Base-by-base conservation (phyloP, 1,284 basidiomycete genomes). In the Apiotrichum gracile region DNA sequence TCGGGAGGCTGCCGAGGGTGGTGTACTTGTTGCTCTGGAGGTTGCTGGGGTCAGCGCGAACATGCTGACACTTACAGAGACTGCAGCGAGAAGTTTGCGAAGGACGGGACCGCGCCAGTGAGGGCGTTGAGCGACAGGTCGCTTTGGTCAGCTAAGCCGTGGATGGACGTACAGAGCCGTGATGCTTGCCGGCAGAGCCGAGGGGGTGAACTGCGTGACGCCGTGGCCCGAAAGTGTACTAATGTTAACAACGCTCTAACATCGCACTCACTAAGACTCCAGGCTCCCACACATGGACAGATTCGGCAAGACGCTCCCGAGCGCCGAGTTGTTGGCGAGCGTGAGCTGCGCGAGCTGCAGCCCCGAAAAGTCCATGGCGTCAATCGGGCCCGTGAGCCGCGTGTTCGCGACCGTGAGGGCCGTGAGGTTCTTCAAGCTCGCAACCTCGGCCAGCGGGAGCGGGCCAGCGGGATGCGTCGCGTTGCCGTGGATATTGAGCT, bases 51-150 rank as follows among this genome's bases (percentile, higher is more conserved):
- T n/a, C n/a, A n/a, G n/a, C n/a, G n/a, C n/a, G n/a, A n/a, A n/a
- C n/a, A n/a, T n/a, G n/a, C n/a, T n/a, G n/a, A n/a, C n/a, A n/a
- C n/a, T n/a, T n/a, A n/a, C n/a, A n/a, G n/a, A n/a, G n/a, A n/a
- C n/a, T n/a, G n/a, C n/a, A n/a, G n/a, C n/a, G n/a, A n/a, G n/a
- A n/a, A n/a, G n/a, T n/a, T n/a, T n/a, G n/a, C n/a, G 44, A 74
- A 58, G 14, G 62, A 49, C 0, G 70, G 70, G 4, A 71, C 46
- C 10, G 51, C 21, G 10, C 72, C 74, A 0, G 54, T 43, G 9
- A 76, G 46, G 2, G 49, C 40, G 52, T 76, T 76, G 55, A 62
- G 68, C 10, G 72, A 73, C 9, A 76, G 48, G 57, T 74, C 72
- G 16, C 67, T 71, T 49, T 17, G 9, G 43, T 48, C 39, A 39